Evolutionary conservation across 495 filamentous ascomycete genomes (phyloP).

Genomic region (Aspergillus kassunensis): DNA sequence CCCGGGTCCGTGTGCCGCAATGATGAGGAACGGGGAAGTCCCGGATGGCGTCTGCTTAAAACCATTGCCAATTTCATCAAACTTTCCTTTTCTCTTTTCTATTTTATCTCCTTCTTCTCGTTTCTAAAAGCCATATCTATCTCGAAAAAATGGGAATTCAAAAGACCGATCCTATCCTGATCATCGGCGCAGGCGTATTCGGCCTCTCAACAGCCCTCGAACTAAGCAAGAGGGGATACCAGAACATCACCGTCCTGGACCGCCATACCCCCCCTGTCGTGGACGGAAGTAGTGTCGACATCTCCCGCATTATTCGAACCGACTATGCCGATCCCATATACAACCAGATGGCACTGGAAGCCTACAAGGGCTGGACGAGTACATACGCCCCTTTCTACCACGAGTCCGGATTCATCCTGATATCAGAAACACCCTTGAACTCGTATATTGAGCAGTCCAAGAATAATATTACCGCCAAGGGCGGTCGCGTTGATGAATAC

Average conservation of each 20-base stretch:
- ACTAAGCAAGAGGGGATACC: constrained; percentile 49
- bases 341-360: constrained; percentile 57
- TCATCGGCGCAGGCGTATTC: constrained; percentile 69
- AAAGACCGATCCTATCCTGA: constrained; percentile 48
- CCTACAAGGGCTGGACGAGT: constrained; percentile 62
- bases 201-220: constrained; percentile 60
- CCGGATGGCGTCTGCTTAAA: constrained; percentile 1
- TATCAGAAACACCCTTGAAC: neutral
- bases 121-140: neutral
- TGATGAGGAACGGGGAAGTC: neutral
- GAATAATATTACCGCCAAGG: constrained; percentile 40
- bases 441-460: constrained; percentile 26
- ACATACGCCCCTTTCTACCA: constrained; percentile 31
- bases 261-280: constrained; percentile 53
- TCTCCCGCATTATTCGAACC: constrained; percentile 65
- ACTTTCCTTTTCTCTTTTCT: neutral
- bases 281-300: constrained; percentile 61
- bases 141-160: constrained; percentile 17
- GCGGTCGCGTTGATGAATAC: constrained; percentile 25
- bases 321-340: constrained; percentile 72
- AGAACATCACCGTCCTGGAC: constrained; percentile 62
- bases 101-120: neutral
- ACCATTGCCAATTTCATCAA: neutral
- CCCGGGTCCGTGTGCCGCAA: neutral
- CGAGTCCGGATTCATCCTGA: constrained; percentile 24